These are phyloP conservation scores for Diaporthe nobilis DNA, from an alignment of 2,329 filamentous ascomycete genomes.

Conservation along the genomic window DNA sequence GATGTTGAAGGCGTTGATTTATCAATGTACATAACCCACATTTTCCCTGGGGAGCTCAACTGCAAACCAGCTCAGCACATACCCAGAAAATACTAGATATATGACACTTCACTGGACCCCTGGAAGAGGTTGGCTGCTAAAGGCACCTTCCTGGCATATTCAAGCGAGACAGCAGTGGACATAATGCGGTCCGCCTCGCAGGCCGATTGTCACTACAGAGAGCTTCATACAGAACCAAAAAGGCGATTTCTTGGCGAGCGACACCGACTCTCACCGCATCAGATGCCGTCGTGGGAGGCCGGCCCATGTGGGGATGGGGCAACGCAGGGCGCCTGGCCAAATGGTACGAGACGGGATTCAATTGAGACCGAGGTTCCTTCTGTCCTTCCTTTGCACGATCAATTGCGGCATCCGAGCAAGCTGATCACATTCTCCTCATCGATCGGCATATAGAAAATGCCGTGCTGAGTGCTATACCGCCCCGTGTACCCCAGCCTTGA, in stretches of 20 bases:
- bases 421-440: neutral
- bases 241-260: neutral
- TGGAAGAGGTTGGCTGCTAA: neutral
- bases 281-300: neutral
- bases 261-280: neutral
- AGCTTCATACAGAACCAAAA: neutral
- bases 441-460: conserved; percentile 4
- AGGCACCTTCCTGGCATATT: neutral
- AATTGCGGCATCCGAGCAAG: neutral
- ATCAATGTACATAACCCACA: conserved; percentile 27
- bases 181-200: neutral
- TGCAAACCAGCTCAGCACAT: neutral
- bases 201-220: neutral
- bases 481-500: neutral
- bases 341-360: neutral
- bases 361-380: neutral
- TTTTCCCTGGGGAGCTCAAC: neutral
- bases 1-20: conserved; percentile 9
- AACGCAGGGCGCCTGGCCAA: neutral
- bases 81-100: conserved; percentile 7
- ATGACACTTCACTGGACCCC: neutral
- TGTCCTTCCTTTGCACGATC: neutral
- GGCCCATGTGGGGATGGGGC: neutral
- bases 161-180: neutral
- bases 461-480: neutral